Base-by-base conservation (phyloP, 164 flowering plant species). In the Chimonanthus praecox region DNA sequence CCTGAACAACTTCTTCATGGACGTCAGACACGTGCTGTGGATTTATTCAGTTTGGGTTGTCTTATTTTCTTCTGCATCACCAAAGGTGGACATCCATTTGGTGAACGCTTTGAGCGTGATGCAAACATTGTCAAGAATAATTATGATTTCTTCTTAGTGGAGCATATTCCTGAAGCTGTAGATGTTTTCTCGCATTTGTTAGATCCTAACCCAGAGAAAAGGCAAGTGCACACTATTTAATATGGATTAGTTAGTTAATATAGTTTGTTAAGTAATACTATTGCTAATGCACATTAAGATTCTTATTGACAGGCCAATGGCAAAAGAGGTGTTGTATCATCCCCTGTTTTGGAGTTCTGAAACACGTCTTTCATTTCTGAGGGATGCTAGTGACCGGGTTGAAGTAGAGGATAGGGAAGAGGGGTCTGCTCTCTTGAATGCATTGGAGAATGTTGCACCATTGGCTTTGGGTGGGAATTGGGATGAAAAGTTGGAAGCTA, bases 1-100 rank as follows among this genome's bases (percentile, higher is more conserved):
- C 97, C 97, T 44, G 97, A 92, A 58, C 97, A 90, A 58, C 85
- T 92, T 75, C 86, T 74, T 33, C 76, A 81, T 66, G 87, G 84
- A 65, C 89, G 91, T n/a, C 97, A 90, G 78, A 87, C 94, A 45
- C 89, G 93, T 48, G 92, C 93, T 0, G 81, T 88, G 10, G 95
- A 92, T 82, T 76, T 92, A 49, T 92, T 92, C 73, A 90, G 92
- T 82, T 84, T 90, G 58, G 97, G 94, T 8, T 92, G 95, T 84
- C 81, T 92, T 69, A 86, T 92, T 21, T 90, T 86, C 76, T 90
- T 82, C 69, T 89, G 95, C 75, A 75, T 90, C 46, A 90, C 95
- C 13, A 89, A 89, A 16, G 95, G 95, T 6, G 81, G 73, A 72
- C 95, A 92, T 72, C 95, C 94, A 44, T 90, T 82, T 84, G 95